phyloP scores from a whole-genome alignment of 2,329 filamentous ascomycete species.

The Aspergillus terreus region DNA sequence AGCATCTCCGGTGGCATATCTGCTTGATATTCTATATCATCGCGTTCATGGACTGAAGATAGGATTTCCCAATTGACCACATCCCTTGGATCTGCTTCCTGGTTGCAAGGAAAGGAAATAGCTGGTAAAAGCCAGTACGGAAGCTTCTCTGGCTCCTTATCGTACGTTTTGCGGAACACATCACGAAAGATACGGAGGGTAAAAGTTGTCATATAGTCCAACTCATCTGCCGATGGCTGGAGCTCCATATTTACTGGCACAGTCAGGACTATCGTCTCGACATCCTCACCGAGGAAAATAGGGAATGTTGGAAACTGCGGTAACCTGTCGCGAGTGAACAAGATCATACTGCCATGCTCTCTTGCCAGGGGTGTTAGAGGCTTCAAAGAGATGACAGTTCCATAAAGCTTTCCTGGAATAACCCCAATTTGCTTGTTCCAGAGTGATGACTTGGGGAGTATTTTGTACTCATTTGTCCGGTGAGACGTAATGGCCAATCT shows the following conservation, averaged over 20 bases:
- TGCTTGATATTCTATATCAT: conserved; percentile 45
- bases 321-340: conserved; percentile 66
- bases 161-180: conserved; percentile 84
- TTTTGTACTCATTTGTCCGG: conserved; percentile 68
- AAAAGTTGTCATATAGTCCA: conserved; percentile 63
- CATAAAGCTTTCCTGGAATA: conserved; percentile 54
- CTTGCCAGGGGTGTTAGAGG: conserved; percentile 56
- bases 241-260: conserved; percentile 39
- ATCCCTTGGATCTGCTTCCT: conserved; percentile 3
- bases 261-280: conserved; percentile 56
- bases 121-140: conserved; percentile 79
- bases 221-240: conserved; percentile 32
- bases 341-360: conserved; percentile 59
- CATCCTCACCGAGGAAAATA: conserved; percentile 66
- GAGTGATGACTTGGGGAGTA: conserved; percentile 72
- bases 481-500: conserved; percentile 76
- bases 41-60: conserved; percentile 32
- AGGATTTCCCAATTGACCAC: conserved; percentile 46
- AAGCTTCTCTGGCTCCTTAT: conserved; percentile 59
- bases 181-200: conserved; percentile 76
- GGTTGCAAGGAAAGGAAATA: conserved; percentile 41
- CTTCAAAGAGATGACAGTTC: conserved; percentile 59
- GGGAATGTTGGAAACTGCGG: conserved; percentile 66
- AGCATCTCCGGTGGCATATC: conserved; percentile 40
- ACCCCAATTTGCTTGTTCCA: conserved; percentile 56